These are phyloP conservation scores for Rhizoctonia solani DNA, from an alignment of 1,284 basidiomycete species.

Conservation along the genomic window DNA sequence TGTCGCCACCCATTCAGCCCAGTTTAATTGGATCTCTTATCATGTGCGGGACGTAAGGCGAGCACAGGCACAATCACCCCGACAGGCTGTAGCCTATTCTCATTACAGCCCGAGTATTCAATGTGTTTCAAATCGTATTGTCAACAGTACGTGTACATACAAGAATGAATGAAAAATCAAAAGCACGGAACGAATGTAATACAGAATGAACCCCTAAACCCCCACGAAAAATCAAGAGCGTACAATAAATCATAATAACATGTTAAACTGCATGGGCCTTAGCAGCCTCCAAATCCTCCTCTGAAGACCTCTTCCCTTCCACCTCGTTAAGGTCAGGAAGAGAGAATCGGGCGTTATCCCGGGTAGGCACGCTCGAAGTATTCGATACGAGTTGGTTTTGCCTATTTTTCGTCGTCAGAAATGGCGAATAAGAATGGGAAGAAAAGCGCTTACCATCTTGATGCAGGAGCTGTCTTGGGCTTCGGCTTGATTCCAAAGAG, in stretches of 20 bases:
- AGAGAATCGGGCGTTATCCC: not conserved
- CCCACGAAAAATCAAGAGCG: not conserved
- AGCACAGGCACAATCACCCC: too few species aligned
- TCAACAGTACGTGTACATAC: too few species aligned
- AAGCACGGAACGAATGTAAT: not conserved
- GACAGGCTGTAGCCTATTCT: too few species aligned
- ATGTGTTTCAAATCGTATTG: too few species aligned
- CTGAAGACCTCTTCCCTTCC: not conserved
- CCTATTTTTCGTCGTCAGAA: not conserved
- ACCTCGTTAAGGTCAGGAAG: not conserved
- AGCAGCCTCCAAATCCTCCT: not conserved
- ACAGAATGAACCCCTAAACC: not conserved
- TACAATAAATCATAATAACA: not conserved
- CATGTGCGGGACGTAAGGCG: too few species aligned
- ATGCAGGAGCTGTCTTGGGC: not conserved
- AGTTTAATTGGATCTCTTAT: too few species aligned
- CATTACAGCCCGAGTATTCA: too few species aligned
- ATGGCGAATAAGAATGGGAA: not conserved
- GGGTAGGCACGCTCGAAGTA: not conserved
- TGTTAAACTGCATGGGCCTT: not conserved
- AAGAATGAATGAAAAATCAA: not conserved
- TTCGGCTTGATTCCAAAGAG: conserved; percentile 21
- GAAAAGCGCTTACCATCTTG: too few species aligned
- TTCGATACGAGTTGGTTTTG: not conserved
- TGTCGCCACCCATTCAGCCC: too few species aligned